Conservation (phyloP, 768 basidiomycete genomes). For the Dioszegia aurantiaca region DNA sequence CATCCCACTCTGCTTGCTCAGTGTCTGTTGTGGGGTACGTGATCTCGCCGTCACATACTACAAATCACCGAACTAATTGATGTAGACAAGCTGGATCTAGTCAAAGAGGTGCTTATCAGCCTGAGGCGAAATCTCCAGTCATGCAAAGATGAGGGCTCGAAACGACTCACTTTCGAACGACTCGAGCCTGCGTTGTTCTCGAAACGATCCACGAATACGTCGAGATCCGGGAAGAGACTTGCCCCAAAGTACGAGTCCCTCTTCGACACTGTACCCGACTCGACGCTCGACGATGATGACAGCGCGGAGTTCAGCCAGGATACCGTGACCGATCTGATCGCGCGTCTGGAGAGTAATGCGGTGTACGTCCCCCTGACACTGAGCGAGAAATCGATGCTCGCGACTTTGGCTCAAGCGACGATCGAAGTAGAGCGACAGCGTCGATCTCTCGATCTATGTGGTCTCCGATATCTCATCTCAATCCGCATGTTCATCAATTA, state of each 20-base stretch:
- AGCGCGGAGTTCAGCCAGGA: constrained; percentile 17
- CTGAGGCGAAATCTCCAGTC: constrained; percentile 59
- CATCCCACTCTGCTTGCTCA: constrained; percentile 91
- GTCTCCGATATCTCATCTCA: constrained; percentile 85
- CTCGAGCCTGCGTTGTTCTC: constrained; percentile 38
- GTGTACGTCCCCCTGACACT: constrained; percentile 69
- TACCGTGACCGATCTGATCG: constrained; percentile 58
- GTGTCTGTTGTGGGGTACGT: constrained; percentile 84
- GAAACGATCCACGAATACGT: constrained; percentile 1
- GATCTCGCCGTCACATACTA: neutral
- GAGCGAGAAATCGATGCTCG: constrained; percentile 78
- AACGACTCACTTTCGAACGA: constrained; percentile 25
- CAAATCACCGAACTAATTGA: neutral
- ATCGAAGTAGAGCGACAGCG: constrained; percentile 87
- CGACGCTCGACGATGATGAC: constrained; percentile 18
- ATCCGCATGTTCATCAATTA: constrained; percentile 88
- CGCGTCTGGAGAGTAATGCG: constrained; percentile 56
- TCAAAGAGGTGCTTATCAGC: constrained; percentile 73
- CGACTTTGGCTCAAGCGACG: constrained; percentile 80
- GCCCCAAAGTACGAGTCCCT: constrained; percentile 32
- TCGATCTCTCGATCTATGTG: constrained; percentile 86
- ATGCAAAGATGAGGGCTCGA: constrained; percentile 39
- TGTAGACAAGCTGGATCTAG: constrained; percentile 78
- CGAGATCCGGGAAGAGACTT: constrained; percentile 4
- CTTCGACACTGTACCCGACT: constrained; percentile 24